phyloP scores from a whole-genome alignment of 257 asterid genomes.

The Buddleja alternifolia region DNA sequence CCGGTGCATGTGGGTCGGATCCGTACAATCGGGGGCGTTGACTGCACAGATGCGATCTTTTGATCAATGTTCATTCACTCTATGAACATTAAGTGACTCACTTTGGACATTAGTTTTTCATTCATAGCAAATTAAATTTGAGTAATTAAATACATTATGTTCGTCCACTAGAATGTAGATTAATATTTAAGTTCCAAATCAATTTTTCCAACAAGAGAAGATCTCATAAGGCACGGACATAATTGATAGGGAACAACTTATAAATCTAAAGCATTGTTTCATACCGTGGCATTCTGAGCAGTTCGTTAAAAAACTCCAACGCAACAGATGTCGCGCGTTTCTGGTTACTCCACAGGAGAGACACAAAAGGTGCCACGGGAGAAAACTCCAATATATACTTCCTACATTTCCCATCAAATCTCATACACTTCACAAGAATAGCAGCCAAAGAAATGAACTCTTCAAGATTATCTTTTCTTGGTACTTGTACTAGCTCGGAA shows the following conservation, averaged over 20 bases:
- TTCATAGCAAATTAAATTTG: too few species aligned
- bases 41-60: too few species aligned
- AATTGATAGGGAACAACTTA: background rate
- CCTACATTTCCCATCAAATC: constrained; percentile 72
- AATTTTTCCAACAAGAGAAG: too few species aligned
- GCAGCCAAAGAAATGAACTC: constrained; percentile 79
- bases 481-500: constrained; percentile 66
- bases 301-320: constrained; percentile 74
- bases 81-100: too few species aligned
- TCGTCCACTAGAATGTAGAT: too few species aligned
- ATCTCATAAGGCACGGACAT: constrained; percentile 14
- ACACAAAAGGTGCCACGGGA: constrained; percentile 50
- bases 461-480: constrained; percentile 62
- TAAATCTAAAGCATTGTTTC: background rate
- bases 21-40: too few species aligned
- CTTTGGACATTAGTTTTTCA: too few species aligned
- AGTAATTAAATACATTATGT: too few species aligned
- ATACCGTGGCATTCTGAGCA: constrained; percentile 77
- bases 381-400: constrained; percentile 54
- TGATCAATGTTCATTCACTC: too few species aligned
- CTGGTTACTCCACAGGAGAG: constrained; percentile 77
- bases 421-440: constrained; percentile 76
- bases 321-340: constrained; percentile 59
- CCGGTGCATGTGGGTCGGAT: too few species aligned
- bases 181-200: too few species aligned